Evolutionary conservation across 2,329 filamentous ascomycete genomes (phyloP), one percentile per base, ranked within the genome.

Genomic region (Orbilia oligospora): DNA sequence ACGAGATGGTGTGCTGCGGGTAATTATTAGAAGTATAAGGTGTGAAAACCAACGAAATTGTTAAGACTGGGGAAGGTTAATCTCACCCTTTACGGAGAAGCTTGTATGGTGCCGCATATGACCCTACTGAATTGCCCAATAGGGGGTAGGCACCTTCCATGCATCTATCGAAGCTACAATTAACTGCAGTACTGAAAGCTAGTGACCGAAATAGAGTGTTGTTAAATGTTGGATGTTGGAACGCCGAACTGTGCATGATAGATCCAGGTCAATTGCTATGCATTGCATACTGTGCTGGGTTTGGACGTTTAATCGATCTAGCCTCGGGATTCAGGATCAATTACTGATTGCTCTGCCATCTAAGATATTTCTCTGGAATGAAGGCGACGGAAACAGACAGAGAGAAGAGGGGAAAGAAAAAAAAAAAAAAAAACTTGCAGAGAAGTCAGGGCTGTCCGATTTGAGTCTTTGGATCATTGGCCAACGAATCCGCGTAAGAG

Each of bases 151-250:
- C 24, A 22, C 8, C 3, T 12, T 36, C 20, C 38, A 3, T 14
- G 49, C 24, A 38, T 38, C 30, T n/a, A 24, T 41, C 44, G 18
- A 46, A n/a, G n/a, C n/a, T n/a, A n/a, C n/a, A n/a, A n/a, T n/a
- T n/a, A n/a, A n/a, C n/a, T n/a, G n/a, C n/a, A n/a, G n/a, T n/a
- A n/a, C 18, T 20, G n/a, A 20, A 30, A 5, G 61, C 10, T 65
- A 64, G 24, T 8, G 61, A 46, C 41, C 22, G 46, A 16, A 36
- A 8, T 20, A 3, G 44, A 12, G 65, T 48, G 65, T 67, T 67
- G 64, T 44, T 44, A 9, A 48, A 55, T 67, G 64, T 68, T 68
- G 65, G 48, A 56, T 68, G 36, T 68, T 68, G 65, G 49, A 44
- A 44, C 6, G 16, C 53, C 33, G 24, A 44, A 61, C 55, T 41